Evolutionary conservation across 768 basidiomycete genomes (phyloP).

Genomic region (Pleurotus giganteus): DNA sequence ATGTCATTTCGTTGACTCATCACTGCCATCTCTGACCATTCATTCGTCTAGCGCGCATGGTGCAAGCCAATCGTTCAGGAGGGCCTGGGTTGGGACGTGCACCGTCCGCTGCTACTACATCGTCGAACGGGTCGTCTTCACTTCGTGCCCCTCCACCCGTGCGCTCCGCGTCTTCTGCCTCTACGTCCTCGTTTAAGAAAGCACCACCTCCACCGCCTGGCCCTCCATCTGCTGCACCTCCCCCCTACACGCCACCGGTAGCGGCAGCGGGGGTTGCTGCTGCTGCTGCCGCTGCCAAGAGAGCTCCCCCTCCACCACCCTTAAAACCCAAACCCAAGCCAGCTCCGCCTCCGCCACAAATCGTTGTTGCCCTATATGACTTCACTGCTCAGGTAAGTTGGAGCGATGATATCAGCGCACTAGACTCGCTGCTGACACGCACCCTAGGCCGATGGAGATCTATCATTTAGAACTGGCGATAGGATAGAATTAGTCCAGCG

Average conservation of each 20-base stretch:
- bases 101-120: slow-evolving; percentile 28
- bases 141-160: slow-evolving; percentile 37
- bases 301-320: slow-evolving; percentile 88
- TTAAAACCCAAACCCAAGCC: slow-evolving; percentile 82
- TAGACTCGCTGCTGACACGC: neutral
- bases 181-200: slow-evolving; percentile 39
- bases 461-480: slow-evolving; percentile 88
- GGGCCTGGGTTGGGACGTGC: slow-evolving; percentile 30
- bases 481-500: slow-evolving; percentile 86
- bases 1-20: slow-evolving; percentile 25
- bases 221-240: slow-evolving; percentile 30
- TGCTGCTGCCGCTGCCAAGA: slow-evolving; percentile 50
- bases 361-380: slow-evolving; percentile 93
- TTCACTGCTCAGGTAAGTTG: slow-evolving; percentile 78
- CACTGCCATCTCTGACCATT: neutral
- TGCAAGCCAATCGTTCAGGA: slow-evolving; percentile 51
- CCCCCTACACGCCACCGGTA: slow-evolving; percentile 29
- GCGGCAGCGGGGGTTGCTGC: slow-evolving; percentile 24
- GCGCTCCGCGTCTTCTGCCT: slow-evolving; percentile 39
- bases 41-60: slow-evolving; percentile 56
- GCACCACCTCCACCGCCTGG: slow-evolving; percentile 53
- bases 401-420: neutral
- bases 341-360: slow-evolving; percentile 55
- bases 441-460: slow-evolving; percentile 80
- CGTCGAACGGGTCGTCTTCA: slow-evolving; percentile 12